Percentiles rank a stretch among this genome's conserved stretches.
Evolutionary conservation across 139 green algal genomes (phyloP).

Genomic region (Pedinophyceae sp.): DNA sequence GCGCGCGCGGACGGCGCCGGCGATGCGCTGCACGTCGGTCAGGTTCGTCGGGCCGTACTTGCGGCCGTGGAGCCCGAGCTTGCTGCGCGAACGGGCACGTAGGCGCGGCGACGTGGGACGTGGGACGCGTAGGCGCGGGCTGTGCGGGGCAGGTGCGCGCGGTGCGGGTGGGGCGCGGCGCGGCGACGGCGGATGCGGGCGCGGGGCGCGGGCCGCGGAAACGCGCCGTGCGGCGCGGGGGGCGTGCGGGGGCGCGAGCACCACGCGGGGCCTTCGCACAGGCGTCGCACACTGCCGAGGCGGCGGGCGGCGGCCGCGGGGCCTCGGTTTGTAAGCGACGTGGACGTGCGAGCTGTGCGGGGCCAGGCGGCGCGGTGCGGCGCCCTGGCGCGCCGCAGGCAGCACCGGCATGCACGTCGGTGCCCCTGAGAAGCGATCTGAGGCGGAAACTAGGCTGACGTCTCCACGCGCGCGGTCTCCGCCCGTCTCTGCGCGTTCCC

Average conservation of each 20-base stretch:
- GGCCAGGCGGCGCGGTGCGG: no score
- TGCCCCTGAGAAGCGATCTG: background rate
- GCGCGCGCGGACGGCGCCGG: conserved; percentile 16
- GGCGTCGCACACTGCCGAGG: no score
- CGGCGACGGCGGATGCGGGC: no score
- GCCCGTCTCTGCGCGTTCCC: background rate
- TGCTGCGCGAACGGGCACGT: conserved; percentile 16
- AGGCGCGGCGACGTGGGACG: conserved; percentile 15
- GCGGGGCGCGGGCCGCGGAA: conserved; percentile 15
- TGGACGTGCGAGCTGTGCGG: no score
- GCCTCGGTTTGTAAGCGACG: no score
- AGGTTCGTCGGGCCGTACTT: no score
- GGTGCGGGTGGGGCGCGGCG: no score
- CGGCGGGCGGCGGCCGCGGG: no score
- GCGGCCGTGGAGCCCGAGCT: conserved; percentile 7
- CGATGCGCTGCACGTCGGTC: conserved; percentile 17
- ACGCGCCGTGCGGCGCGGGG: conserved; percentile 17
- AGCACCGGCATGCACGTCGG: no score
- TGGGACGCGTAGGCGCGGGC: conserved; percentile 32
- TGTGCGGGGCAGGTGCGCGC: no score
- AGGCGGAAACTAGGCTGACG: background rate
- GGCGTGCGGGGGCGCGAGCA: conserved; percentile 22
- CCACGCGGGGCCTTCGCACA: no score
- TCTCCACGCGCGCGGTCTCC: background rate
- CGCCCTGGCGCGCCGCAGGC: no score